Evolutionary conservation across 345 rosid species (phyloP).

Genomic region (Populus simonii): DNA sequence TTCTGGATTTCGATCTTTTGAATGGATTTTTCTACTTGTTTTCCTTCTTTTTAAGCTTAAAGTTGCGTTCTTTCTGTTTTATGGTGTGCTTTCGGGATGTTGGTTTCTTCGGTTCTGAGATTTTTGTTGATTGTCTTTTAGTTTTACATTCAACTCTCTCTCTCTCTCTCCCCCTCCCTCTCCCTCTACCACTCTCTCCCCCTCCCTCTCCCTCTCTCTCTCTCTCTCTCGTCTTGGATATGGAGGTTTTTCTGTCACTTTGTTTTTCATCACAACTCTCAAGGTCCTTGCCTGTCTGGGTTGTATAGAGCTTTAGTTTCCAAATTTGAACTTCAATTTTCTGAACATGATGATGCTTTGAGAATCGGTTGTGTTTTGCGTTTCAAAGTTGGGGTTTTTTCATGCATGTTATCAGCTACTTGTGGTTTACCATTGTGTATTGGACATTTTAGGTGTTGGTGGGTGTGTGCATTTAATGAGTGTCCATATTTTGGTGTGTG

Average conservation of each 20-base stretch:
- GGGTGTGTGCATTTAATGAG: slow-evolving; percentile 21
- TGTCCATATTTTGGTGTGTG: not conserved
- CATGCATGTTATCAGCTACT: not conserved
- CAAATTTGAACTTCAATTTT: not conserved
- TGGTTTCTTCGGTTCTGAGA: not conserved
- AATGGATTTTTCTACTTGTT: not conserved
- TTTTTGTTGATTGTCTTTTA: not conserved
- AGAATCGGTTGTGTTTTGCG: not conserved
- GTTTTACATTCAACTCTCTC: not conserved
- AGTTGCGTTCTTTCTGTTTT: not conserved
- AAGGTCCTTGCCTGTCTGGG: not conserved
- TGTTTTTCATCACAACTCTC: not conserved
- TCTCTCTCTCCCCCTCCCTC: no score
- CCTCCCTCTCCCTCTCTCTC: no score
- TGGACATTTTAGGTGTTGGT: slow-evolving; percentile 4
- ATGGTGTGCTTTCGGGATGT: not conserved
- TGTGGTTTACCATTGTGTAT: not conserved
- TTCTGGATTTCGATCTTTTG: not conserved
- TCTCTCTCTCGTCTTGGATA: not conserved
- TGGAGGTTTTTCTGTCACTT: not conserved
- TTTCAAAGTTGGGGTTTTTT: not conserved
- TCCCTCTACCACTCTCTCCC: no score
- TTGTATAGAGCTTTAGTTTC: not conserved
- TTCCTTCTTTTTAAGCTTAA: not conserved
- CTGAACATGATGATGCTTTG: slow-evolving; percentile 6